These are phyloP conservation scores for Diaporthe helianthi DNA, from an alignment of 2,329 filamentous ascomycete species.

Conservation along the genomic window DNA sequence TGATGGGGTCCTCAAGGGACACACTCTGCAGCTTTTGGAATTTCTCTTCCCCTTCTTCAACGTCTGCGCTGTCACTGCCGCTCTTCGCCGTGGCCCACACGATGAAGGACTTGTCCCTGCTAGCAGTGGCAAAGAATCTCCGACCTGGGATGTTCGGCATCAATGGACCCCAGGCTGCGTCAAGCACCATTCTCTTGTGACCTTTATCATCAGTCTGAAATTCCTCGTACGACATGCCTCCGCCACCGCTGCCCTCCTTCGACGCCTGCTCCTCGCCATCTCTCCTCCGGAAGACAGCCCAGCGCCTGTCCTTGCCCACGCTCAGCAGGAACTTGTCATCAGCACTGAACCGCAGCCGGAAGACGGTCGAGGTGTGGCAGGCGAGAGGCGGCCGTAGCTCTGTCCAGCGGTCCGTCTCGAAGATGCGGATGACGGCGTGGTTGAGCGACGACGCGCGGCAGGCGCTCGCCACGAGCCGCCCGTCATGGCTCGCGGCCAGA, in stretches of 20 bases:
- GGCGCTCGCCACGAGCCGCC: slow-evolving; percentile 81
- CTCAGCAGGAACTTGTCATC: slow-evolving; percentile 81
- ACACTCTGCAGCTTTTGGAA: slow-evolving; percentile 1
- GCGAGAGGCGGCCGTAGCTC: slow-evolving; percentile 83
- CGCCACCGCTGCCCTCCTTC: background rate
- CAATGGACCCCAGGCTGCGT: slow-evolving; percentile 79
- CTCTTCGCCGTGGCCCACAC: slow-evolving; percentile 62
- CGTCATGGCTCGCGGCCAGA: slow-evolving; percentile 78
- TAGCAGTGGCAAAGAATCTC: slow-evolving; percentile 80
- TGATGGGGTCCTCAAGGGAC: slow-evolving; percentile 62
- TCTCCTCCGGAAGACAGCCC: slow-evolving; percentile 77
- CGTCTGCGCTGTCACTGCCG: slow-evolving; percentile 52
- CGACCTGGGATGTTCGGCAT: slow-evolving; percentile 44
- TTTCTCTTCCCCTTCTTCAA: background rate
- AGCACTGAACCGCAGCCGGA: slow-evolving; percentile 78
- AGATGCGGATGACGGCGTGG: slow-evolving; percentile 92
- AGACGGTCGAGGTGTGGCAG: slow-evolving; percentile 88
- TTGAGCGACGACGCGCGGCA: slow-evolving; percentile 93
- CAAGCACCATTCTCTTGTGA: slow-evolving; percentile 91
- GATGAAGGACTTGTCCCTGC: slow-evolving; percentile 85
- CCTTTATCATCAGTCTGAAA: slow-evolving; percentile 78
- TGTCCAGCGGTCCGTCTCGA: slow-evolving; percentile 86
- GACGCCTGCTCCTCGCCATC: slow-evolving; percentile 36
- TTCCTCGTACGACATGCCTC: slow-evolving; percentile 58
- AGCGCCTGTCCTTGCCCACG: slow-evolving; percentile 90